phyloP scores from a whole-genome alignment of 257 asterid genomes.

The Plectranthus barbatus region DNA sequence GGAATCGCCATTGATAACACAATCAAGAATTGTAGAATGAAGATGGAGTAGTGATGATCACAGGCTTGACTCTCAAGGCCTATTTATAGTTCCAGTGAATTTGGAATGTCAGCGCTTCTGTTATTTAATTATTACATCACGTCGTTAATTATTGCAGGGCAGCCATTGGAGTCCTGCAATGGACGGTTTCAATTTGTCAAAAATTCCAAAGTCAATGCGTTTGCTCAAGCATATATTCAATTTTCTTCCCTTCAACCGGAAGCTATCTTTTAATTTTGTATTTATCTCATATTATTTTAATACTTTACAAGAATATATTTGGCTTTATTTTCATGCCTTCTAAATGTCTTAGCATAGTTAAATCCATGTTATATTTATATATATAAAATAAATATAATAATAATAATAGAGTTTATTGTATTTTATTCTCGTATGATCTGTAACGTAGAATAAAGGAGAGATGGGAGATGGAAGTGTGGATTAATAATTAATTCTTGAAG shows the following conservation, averaged over 20 bases:
- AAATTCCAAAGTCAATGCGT: background rate
- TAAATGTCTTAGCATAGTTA: too few species aligned
- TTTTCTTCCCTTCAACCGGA: too few species aligned
- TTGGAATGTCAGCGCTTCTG: conserved; percentile 33
- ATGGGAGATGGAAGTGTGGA: background rate
- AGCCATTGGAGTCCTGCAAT: conserved; percentile 13
- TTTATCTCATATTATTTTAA: too few species aligned
- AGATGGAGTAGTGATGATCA: conserved; percentile 8
- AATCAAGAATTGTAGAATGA: background rate
- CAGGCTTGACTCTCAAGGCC: background rate
- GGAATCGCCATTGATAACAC: conserved; percentile 41
- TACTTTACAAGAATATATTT: too few species aligned
- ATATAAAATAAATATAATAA: too few species aligned
- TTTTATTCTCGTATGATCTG: too few species aligned
- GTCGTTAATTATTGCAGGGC: background rate
- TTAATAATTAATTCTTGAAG: background rate
- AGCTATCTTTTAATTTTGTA: too few species aligned
- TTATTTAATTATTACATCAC: background rate
- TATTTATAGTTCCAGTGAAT: conserved; percentile 34
- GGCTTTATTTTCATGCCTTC: too few species aligned
- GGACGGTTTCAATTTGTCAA: conserved; percentile 9
- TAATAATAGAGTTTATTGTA: too few species aligned
- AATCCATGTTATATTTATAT: too few species aligned
- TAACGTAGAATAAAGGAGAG: too few species aligned
- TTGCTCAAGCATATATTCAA: too few species aligned